phyloP scores from a whole-genome alignment of 139 green algal genomes.

The Pleodorina starrii region DNA sequence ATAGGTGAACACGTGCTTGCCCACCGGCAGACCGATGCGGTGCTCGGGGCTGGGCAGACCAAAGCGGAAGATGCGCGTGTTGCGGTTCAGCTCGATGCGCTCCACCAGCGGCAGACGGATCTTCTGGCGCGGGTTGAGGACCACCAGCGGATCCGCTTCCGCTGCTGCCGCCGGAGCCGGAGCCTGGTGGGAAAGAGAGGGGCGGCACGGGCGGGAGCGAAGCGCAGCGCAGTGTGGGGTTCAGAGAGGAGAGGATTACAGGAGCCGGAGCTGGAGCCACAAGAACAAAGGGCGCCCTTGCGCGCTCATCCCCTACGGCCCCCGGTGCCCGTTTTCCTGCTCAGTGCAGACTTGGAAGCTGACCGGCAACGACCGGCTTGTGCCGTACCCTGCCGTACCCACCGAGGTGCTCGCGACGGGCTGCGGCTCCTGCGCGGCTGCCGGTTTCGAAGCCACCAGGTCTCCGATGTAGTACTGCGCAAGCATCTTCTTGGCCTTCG shows the following conservation, averaged over 20 bases:
- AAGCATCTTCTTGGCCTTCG: conserved; percentile 90
- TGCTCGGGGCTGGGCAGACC: conserved; percentile 90
- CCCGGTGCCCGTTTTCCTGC: too few species aligned
- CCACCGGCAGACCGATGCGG: conserved; percentile 91
- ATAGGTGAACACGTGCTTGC: conserved; percentile 97
- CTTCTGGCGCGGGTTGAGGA: conserved; percentile 88
- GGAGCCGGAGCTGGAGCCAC: too few species aligned
- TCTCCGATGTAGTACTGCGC: conserved; percentile 87
- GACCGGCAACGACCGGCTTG: too few species aligned
- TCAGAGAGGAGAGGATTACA: too few species aligned
- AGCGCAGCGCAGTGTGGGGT: too few species aligned
- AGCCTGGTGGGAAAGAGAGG: not conserved
- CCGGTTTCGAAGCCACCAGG: conserved; percentile 59
- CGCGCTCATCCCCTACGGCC: too few species aligned
- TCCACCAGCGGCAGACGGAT: conserved; percentile 86
- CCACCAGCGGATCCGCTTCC: conserved; percentile 58
- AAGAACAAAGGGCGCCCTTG: too few species aligned
- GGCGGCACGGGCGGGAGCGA: too few species aligned
- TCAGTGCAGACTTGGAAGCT: too few species aligned
- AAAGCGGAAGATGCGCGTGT: conserved; percentile 94
- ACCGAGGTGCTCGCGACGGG: conserved; percentile 33
- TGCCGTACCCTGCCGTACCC: not conserved
- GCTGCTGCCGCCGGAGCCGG: not conserved
- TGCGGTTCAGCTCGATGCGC: conserved; percentile 87
- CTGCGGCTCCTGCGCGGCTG: conserved; percentile 20